Conservation (phyloP, 176 grass and related monocot species). For the Eragrostis nindensis region DNA sequence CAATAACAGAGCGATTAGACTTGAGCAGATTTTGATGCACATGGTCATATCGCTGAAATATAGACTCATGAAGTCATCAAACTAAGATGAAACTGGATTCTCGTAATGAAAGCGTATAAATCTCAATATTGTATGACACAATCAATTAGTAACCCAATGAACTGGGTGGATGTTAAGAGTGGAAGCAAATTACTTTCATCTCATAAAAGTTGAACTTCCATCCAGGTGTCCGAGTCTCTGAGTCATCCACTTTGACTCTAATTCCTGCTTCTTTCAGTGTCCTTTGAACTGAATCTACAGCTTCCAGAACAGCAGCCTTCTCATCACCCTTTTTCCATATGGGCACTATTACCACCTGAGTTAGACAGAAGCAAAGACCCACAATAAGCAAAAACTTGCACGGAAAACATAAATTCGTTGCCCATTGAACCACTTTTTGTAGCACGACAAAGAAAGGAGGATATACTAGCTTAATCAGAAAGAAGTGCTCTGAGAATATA, state of each 20-base stretch:
- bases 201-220: constrained; percentile 99
- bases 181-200: constrained; percentile 81
- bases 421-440: not conserved
- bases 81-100: not conserved
- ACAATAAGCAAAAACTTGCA: not conserved
- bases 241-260: constrained; percentile 92
- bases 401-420: constrained; percentile 1
- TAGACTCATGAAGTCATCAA: not conserved
- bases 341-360: constrained; percentile 86
- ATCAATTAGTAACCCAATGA: not conserved
- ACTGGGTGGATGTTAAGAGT: constrained; percentile 1
- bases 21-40: not conserved
- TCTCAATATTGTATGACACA: constrained; percentile 13
- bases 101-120: not conserved
- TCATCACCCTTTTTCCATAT: constrained; percentile 96
- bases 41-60: too few relatives aligned
- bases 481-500: constrained; percentile 36
- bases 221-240: constrained; percentile 75
- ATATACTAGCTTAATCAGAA: not conserved
- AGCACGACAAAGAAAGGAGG: constrained; percentile 13
- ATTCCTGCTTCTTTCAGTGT: constrained; percentile 77
- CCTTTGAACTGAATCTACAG: constrained; percentile 69
- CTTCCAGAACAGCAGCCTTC: constrained; percentile 72
- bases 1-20: not conserved
- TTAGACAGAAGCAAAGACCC: constrained; percentile 14